Percentiles rank a stretch among this genome's conserved stretches.
Evolutionary conservation across 2,329 filamentous ascomycete species (phyloP).

Genomic region (Trichoderma cornu-damae): DNA sequence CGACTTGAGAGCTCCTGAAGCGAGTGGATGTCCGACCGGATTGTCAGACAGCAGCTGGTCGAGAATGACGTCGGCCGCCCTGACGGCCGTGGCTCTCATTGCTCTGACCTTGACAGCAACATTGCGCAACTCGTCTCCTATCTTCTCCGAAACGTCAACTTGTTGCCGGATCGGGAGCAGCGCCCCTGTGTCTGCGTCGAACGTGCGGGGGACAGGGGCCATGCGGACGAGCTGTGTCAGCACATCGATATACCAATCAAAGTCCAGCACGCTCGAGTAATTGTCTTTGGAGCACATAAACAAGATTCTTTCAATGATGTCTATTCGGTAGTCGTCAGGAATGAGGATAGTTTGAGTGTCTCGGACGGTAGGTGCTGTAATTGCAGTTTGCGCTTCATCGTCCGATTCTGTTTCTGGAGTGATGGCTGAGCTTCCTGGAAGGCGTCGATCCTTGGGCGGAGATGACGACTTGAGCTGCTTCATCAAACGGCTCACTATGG

Average conservation of each 20-base stretch:
- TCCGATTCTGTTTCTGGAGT: conserved; percentile 45
- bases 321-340: conserved; percentile 78
- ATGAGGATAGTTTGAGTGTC: conserved; percentile 52
- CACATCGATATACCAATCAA: conserved; percentile 96
- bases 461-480: conserved; percentile 70
- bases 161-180: conserved; percentile 25
- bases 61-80: conserved; percentile 74
- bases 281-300: conserved; percentile 87
- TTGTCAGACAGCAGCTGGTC: conserved; percentile 50
- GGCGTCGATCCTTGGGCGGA: conserved; percentile 44
- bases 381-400: conserved; percentile 44
- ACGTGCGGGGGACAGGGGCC: conserved; percentile 47
- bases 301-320: conserved; percentile 76
- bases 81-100: conserved; percentile 72
- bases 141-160: conserved; percentile 57
- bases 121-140: conserved; percentile 83
- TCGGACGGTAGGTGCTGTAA: conserved; percentile 33
- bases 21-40: conserved; percentile 51
- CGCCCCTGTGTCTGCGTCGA: conserved; percentile 35
- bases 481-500: conserved; percentile 81
- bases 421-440: conserved; percentile 41
- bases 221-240: conserved; percentile 78
- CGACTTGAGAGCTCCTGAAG: conserved; percentile 64
- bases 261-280: conserved; percentile 80
- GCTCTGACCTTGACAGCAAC: conserved; percentile 87